Percentiles rank a stretch among this genome's conserved stretches.
phyloP scores from a whole-genome alignment of 2,329 filamentous ascomycete genomes.

The Xylaria digitata region DNA sequence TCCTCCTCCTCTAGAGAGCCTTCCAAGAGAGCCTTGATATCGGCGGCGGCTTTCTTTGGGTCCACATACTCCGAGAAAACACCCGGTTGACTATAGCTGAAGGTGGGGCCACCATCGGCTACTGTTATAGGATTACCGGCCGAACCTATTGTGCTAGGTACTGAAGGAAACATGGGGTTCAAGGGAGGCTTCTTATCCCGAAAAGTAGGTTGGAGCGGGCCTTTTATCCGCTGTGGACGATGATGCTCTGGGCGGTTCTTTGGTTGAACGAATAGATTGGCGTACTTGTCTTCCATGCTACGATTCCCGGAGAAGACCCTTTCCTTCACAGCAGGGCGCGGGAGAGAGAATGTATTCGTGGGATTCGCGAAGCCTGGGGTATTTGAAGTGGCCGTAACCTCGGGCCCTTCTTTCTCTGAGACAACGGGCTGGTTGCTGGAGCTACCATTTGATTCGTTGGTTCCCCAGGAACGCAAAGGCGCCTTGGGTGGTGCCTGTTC shows the following conservation, averaged over 20 bases:
- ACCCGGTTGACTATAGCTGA: conserved; percentile 53
- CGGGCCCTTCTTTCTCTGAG: conserved; percentile 18
- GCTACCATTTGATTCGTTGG: conserved; percentile 43
- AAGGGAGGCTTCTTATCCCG: conserved; percentile 61
- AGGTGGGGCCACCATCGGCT: conserved; percentile 42
- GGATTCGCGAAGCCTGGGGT: conserved; percentile 37
- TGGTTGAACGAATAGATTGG: conserved; percentile 64
- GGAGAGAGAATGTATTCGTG: conserved; percentile 14
- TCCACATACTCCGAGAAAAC: conserved; percentile 74
- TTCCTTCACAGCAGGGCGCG: conserved; percentile 46
- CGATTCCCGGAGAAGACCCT: conserved; percentile 41
- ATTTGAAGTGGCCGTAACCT: conserved; percentile 12
- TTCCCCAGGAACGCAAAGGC: conserved; percentile 55
- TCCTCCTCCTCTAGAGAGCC: conserved; percentile 82
- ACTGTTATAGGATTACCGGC: conserved; percentile 49
- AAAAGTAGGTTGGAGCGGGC: conserved; percentile 60
- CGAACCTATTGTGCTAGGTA: conserved; percentile 45
- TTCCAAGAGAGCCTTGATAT: conserved; percentile 84
- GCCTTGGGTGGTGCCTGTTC: conserved; percentile 60
- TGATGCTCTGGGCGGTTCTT: conserved; percentile 69
- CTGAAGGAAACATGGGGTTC: conserved; percentile 62
- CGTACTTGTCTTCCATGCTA: conserved; percentile 64
- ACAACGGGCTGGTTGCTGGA: conserved; percentile 19
- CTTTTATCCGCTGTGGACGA: conserved; percentile 60
- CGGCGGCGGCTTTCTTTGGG: conserved; percentile 75